A percentile compares a stretch with the other conserved stretches of the same genome.
Conservation (phyloP, 345 rosid genomes). For the Trapa incisa region DNA sequence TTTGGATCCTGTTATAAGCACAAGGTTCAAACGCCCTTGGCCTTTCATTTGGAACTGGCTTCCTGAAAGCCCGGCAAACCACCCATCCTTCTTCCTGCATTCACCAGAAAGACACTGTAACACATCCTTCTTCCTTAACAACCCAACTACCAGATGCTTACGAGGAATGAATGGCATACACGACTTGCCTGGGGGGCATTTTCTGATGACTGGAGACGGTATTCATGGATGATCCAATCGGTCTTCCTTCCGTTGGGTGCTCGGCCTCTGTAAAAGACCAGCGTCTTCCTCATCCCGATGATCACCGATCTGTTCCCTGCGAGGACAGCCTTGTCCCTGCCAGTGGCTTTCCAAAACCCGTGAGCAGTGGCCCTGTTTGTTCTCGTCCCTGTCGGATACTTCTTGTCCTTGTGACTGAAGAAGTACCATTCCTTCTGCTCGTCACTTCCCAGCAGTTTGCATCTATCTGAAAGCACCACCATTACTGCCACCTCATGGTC, state of each 20-base stretch:
- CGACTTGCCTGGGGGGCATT: conserved; percentile 7
- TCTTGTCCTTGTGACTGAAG: conserved; percentile 12
- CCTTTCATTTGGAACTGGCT: conserved; percentile 11
- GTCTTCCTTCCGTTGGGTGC: conserved; percentile 10
- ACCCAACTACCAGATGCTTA: neutral
- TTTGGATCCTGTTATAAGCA: neutral
- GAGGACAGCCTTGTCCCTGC: conserved; percentile 11
- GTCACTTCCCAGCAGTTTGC: neutral
- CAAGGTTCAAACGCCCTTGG: conserved; percentile 6
- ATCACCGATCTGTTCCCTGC: neutral
- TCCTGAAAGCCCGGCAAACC: conserved; percentile 13
- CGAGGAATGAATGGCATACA: neutral
- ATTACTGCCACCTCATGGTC: neutral
- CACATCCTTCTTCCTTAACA: too few relatives aligned
- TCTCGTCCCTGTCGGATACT: conserved; percentile 10
- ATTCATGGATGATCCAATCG: conserved; percentile 14
- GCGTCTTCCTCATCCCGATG: conserved; percentile 14
- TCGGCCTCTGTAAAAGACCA: conserved; percentile 10
- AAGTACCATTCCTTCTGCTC: conserved; percentile 14
- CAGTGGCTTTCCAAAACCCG: conserved; percentile 13
- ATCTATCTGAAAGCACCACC: conserved; percentile 7
- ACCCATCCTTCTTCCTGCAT: conserved; percentile 17
- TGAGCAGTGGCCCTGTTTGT: conserved; percentile 9
- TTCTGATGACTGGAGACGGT: conserved; percentile 9
- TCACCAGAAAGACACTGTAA: neutral